These are phyloP conservation scores for Colletotrichum siamense DNA, from an alignment of 2,329 filamentous ascomycete genomes.

Conservation along the genomic window DNA sequence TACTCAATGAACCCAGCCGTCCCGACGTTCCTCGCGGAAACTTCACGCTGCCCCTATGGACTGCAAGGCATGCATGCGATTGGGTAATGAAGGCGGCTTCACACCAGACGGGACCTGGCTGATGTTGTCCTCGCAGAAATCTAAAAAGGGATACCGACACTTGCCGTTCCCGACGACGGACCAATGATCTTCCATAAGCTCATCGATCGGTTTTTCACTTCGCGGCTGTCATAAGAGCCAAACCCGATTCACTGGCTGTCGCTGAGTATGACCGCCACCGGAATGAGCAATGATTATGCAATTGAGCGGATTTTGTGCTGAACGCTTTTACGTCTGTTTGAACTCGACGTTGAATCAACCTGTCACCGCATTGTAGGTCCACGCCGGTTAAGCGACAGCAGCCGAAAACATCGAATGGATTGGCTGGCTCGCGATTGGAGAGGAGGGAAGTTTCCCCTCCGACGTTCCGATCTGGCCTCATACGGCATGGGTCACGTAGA, in stretches of 20 bases:
- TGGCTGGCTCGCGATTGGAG: too few species aligned
- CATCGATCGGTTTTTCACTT: not conserved
- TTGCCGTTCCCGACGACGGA: not conserved
- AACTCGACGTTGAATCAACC: too few species aligned
- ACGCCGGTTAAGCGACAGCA: too few species aligned
- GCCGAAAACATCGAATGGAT: too few species aligned
- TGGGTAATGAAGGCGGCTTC: not conserved
- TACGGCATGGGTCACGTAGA: too few species aligned
- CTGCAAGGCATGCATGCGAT: not conserved
- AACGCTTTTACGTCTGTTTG: not conserved
- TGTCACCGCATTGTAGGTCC: fast-evolving
- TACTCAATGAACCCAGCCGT: fast-evolving
- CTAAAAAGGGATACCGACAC: not conserved
- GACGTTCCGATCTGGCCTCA: too few species aligned
- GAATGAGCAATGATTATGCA: not conserved
- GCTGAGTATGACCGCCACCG: not conserved
- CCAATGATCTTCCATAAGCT: not conserved
- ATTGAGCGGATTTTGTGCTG: not conserved
- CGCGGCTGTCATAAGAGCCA: not conserved
- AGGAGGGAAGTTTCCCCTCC: too few species aligned
- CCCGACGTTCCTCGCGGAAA: not conserved
- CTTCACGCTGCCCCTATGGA: not conserved
- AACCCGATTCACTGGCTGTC: not conserved
- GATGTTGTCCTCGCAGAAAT: not conserved
- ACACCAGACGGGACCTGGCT: not conserved